Percentiles rank a stretch among this genome's conserved stretches.
These are phyloP conservation scores for Ophiostoma sp. DNA, from an alignment of 2,329 filamentous ascomycete genomes.

Conservation along the genomic window DNA sequence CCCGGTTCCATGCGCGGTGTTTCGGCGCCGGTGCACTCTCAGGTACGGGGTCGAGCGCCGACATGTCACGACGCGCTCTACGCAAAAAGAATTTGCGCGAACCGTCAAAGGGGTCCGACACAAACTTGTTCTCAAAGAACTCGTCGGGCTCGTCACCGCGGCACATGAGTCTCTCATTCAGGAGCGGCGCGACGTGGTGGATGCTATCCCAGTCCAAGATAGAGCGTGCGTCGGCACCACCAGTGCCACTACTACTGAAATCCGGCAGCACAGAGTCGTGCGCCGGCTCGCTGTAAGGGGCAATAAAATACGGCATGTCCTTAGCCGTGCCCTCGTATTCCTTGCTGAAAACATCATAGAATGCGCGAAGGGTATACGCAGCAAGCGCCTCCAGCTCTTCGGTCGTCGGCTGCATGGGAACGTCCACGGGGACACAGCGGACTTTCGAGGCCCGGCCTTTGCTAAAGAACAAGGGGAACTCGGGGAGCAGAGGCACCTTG, in stretches of 20 bases:
- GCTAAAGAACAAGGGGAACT: slow-evolving; percentile 72
- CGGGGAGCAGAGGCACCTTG: slow-evolving; percentile 62
- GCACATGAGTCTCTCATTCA: slow-evolving; percentile 40
- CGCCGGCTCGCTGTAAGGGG: slow-evolving; percentile 49
- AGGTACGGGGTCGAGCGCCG: slow-evolving; percentile 66
- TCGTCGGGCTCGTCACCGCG: slow-evolving; percentile 46
- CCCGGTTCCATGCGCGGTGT: slow-evolving; percentile 45
- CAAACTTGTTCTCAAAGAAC: slow-evolving; percentile 55
- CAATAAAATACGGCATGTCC: slow-evolving; percentile 81
- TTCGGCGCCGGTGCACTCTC: slow-evolving; percentile 50
- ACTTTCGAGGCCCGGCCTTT: slow-evolving; percentile 61
- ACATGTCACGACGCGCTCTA: slow-evolving; percentile 58
- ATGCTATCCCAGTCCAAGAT: slow-evolving; percentile 61
- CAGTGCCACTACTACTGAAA: not conserved
- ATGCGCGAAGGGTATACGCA: slow-evolving; percentile 72
- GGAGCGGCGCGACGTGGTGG: slow-evolving; percentile 16
- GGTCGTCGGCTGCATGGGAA: slow-evolving; percentile 46
- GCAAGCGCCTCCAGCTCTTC: slow-evolving; percentile 57
- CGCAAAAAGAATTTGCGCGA: slow-evolving; percentile 60
- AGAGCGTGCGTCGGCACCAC: slow-evolving; percentile 29
- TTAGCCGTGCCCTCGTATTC: slow-evolving; percentile 63
- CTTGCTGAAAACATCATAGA: slow-evolving; percentile 88
- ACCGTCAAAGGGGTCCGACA: slow-evolving; percentile 61
- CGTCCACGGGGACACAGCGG: slow-evolving; percentile 47
- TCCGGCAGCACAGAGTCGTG: slow-evolving; percentile 36